phyloP scores from a whole-genome alignment of 2,329 filamentous ascomycete genomes.

The Cladosporium sp. region DNA sequence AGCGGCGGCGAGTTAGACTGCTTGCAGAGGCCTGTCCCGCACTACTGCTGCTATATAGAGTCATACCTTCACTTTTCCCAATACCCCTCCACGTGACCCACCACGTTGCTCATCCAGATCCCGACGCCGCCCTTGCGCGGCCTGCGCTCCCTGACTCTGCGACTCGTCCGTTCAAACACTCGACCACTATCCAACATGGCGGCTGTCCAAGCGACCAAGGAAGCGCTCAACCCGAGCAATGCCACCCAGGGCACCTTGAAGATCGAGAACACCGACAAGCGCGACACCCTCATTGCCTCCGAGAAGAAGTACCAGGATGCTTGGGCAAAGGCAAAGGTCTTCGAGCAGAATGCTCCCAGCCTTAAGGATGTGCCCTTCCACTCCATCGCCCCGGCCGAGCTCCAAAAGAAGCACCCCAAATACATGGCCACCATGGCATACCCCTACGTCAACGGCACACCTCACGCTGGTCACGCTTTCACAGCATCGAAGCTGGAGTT shows the following conservation, averaged over 20 bases:
- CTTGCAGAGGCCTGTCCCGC: background rate
- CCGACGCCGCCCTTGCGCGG: constrained; percentile 29
- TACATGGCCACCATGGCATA: constrained; percentile 81
- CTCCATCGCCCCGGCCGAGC: constrained; percentile 67
- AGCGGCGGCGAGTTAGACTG: background rate
- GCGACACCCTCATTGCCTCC: constrained; percentile 72
- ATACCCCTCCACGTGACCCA: constrained; percentile 19
- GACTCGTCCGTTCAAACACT: background rate
- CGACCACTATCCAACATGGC: constrained; percentile 32
- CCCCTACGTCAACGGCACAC: constrained; percentile 79
- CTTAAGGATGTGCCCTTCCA: constrained; percentile 71
- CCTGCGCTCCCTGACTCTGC: constrained; percentile 20
- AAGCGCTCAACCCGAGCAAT: constrained; percentile 52
- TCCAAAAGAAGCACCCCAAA: constrained; percentile 80
- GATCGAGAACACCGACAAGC: constrained; percentile 76
- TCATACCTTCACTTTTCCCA: constrained; percentile 9
- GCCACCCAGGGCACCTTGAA: constrained; percentile 60
- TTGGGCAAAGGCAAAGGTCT: constrained; percentile 74
- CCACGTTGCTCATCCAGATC: constrained; percentile 25
- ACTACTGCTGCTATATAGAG: background rate
- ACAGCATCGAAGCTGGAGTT: constrained; percentile 93
- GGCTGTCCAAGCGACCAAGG: constrained; percentile 49
- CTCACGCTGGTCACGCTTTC: constrained; percentile 86
- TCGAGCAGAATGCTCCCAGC: constrained; percentile 81
- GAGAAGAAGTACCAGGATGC: constrained; percentile 90